Conservation (phyloP, 352 stramenopile genomes). For the Globisporangium alternatum region DNA sequence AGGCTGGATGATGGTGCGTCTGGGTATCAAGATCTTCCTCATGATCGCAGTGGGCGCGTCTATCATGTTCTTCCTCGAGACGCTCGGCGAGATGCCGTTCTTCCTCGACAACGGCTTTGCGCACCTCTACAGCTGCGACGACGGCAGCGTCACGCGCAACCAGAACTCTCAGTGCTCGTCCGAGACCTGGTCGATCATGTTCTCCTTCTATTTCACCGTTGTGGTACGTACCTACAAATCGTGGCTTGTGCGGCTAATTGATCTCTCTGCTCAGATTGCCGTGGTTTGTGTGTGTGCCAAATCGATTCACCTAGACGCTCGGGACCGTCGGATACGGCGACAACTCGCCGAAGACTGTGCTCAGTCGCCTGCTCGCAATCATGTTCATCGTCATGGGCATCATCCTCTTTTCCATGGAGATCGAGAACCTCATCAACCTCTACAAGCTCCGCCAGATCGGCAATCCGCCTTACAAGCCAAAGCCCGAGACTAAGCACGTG, state of each 20-base stretch:
- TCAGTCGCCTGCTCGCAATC: constrained; percentile 80
- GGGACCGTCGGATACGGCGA: constrained; percentile 88
- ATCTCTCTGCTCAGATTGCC: not conserved
- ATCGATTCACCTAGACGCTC: constrained; percentile 47
- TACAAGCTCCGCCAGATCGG: constrained; percentile 80
- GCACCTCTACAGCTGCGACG: constrained; percentile 72
- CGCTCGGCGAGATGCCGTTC: constrained; percentile 78
- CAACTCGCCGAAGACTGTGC: constrained; percentile 77
- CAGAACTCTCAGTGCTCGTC: constrained; percentile 41
- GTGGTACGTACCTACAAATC: constrained; percentile 41
- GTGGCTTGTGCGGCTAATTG: not conserved
- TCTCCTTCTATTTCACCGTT: constrained; percentile 87
- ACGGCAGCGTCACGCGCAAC: constrained; percentile 53
- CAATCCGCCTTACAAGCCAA: constrained; percentile 72
- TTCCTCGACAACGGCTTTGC: constrained; percentile 78
- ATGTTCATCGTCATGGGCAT: constrained; percentile 89
- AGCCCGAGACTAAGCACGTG: constrained; percentile 65
- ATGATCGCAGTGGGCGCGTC: constrained; percentile 81
- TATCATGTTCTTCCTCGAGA: constrained; percentile 88
- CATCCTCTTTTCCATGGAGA: constrained; percentile 87
- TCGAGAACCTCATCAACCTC: constrained; percentile 84
- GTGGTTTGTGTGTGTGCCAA: constrained; percentile 1
- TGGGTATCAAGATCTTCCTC: constrained; percentile 77
- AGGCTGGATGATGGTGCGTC: constrained; percentile 78
- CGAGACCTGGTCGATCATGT: constrained; percentile 87